A percentile compares a stretch with the other conserved stretches of the same genome.
These are phyloP conservation scores for Acanthamoeba castellanii DNA, from an alignment of 208 protist genomes.

Conservation along the genomic window DNA sequence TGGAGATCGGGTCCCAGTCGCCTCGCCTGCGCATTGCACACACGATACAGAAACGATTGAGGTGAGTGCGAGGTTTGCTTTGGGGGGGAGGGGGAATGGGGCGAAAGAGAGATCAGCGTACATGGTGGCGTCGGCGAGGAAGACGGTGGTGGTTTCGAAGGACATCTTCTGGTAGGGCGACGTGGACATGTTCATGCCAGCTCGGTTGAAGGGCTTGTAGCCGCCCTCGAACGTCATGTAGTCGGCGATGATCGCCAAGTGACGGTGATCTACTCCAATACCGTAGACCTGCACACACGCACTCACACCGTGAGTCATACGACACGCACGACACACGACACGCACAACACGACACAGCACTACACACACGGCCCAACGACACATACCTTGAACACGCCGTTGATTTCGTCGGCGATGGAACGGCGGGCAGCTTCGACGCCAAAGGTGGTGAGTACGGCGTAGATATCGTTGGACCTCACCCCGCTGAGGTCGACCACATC, in stretches of 20 bases:
- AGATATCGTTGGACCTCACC: slow-evolving; percentile 90
- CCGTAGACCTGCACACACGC: slow-evolving; percentile 88
- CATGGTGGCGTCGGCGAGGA: slow-evolving; percentile 85
- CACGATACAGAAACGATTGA: neutral
- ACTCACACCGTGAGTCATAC: neutral
- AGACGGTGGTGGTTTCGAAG: slow-evolving; percentile 90
- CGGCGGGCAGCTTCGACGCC: slow-evolving; percentile 91
- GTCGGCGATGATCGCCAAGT: slow-evolving; percentile 92
- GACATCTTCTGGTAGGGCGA: slow-evolving; percentile 90
- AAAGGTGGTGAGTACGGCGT: slow-evolving; percentile 81
- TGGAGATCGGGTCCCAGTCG: slow-evolving; percentile 82
- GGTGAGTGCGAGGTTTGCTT: neutral
- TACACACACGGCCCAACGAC: neutral
- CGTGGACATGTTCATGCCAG: slow-evolving; percentile 85
- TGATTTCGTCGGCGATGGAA: slow-evolving; percentile 89
- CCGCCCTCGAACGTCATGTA: slow-evolving; percentile 90
- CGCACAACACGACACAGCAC: neutral
- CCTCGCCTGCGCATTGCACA: slow-evolving; percentile 26
- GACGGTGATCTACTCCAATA: slow-evolving; percentile 92
- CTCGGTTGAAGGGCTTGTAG: slow-evolving; percentile 90
- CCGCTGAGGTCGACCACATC: slow-evolving; percentile 83
- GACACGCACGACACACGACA: neutral
- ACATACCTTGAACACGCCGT: slow-evolving; percentile 86
- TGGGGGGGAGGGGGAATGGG: neutral
- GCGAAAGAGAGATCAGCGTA: neutral